These are phyloP conservation scores for Kodamaea laetipori DNA, from an alignment of 805 yeast species.

Conservation along the genomic window DNA sequence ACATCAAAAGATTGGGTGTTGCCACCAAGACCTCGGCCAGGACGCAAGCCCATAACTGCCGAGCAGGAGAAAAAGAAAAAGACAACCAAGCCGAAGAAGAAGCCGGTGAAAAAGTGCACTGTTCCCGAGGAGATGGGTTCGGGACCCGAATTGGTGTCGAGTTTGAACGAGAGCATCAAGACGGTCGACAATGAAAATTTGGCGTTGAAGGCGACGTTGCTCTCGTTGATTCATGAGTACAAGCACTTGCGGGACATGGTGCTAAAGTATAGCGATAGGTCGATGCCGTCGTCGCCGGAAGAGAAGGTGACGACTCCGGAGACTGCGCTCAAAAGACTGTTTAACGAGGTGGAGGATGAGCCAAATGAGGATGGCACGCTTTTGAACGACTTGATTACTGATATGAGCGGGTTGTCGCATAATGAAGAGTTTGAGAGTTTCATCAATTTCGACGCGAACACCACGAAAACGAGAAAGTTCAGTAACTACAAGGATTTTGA, in stretches of 20 bases:
- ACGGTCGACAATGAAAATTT: slow-evolving; percentile 35
- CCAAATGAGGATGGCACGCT: slow-evolving; percentile 18
- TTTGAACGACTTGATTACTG: slow-evolving; percentile 30
- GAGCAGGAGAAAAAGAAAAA: slow-evolving; percentile 10
- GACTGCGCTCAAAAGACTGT: slow-evolving; percentile 21
- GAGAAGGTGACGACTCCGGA: slow-evolving; percentile 29
- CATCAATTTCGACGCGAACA: slow-evolving; percentile 22
- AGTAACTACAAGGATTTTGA: slow-evolving; percentile 19
- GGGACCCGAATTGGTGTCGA: neutral
- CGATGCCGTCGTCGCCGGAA: slow-evolving; percentile 1
- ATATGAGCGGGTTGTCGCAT: slow-evolving; percentile 30
- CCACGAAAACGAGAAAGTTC: slow-evolving; percentile 12
- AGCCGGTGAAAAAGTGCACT: slow-evolving; percentile 1
- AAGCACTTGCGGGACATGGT: slow-evolving; percentile 37
- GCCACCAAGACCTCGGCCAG: slow-evolving; percentile 83
- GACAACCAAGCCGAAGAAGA: slow-evolving; percentile 13
- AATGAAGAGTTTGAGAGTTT: slow-evolving; percentile 23
- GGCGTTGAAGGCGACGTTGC: slow-evolving; percentile 35
- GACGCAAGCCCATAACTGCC: slow-evolving; percentile 48
- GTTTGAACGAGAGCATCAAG: slow-evolving; percentile 16
- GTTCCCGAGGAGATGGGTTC: neutral
- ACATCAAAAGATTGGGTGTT: slow-evolving; percentile 82
- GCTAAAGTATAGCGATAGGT: slow-evolving; percentile 17
- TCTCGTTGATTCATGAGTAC: slow-evolving; percentile 43
- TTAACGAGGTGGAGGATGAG: slow-evolving; percentile 23